Conservation (phyloP, 257 asterid genomes). For the Apocynum venetum region DNA sequence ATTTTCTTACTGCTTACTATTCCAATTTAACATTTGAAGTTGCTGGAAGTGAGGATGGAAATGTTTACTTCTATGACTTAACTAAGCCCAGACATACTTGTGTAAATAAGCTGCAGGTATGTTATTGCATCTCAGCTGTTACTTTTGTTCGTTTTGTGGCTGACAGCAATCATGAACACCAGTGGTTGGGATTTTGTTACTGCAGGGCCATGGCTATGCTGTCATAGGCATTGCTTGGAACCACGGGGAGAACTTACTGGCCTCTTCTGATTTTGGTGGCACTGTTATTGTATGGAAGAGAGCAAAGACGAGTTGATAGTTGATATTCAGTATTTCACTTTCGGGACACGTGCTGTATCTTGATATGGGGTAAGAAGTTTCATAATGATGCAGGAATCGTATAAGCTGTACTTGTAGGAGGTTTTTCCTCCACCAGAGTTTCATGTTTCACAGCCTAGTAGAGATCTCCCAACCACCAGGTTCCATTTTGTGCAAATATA, state of each 20-base stretch:
- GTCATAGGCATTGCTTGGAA: conserved; percentile 97
- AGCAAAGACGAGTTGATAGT: conserved; percentile 49
- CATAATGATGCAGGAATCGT: background rate
- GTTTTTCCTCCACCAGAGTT: background rate
- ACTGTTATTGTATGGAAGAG: conserved; percentile 97
- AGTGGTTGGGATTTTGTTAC: conserved; percentile 5
- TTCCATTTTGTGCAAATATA: background rate
- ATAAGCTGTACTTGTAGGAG: background rate
- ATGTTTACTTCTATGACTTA: conserved; percentile 89
- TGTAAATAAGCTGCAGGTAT: conserved; percentile 95
- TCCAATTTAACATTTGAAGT: conserved; percentile 39
- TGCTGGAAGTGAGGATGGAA: conserved; percentile 97
- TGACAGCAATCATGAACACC: background rate
- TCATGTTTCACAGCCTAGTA: background rate
- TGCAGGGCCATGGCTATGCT: conserved; percentile 92
- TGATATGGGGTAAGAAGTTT: background rate
- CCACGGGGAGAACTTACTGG: conserved; percentile 87
- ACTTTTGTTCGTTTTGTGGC: background rate
- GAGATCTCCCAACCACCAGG: background rate
- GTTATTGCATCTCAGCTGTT: conserved; percentile 1
- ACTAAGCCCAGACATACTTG: conserved; percentile 87
- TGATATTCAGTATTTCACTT: background rate
- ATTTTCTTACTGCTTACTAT: conserved; percentile 17
- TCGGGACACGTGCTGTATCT: too few relatives aligned
- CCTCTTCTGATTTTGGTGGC: conserved; percentile 98